Evolutionary conservation across 2,329 filamentous ascomycete genomes (phyloP).

Genomic region (Sporothrix humicola): DNA sequence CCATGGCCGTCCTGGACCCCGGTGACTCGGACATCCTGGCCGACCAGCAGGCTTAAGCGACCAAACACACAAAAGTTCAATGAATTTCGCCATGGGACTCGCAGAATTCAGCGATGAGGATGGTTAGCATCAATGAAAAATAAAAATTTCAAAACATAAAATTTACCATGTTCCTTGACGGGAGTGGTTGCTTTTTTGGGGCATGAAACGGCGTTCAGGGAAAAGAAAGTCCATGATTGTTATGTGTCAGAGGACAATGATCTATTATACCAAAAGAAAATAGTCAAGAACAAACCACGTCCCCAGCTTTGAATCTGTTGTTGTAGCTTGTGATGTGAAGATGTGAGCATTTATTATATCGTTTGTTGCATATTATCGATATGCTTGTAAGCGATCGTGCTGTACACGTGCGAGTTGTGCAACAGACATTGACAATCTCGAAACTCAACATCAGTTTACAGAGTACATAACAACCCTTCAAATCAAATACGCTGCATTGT

Average conservation of each 20-base stretch:
- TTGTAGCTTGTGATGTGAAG: background rate
- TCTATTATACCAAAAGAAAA: slow-evolving; percentile 34
- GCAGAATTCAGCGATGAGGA: slow-evolving; percentile 19
- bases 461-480: background rate
- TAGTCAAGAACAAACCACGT: slow-evolving; percentile 33
- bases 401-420: slow-evolving; percentile 3
- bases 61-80: background rate
- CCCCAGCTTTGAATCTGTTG: slow-evolving; percentile 9
- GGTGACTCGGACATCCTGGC: slow-evolving; percentile 98
- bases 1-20: slow-evolving; percentile 95
- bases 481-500: background rate
- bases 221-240: slow-evolving; percentile 32
- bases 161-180: slow-evolving; percentile 5
- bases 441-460: background rate
- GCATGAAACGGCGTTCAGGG: slow-evolving; percentile 52
- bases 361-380: background rate
- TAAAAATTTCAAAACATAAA: slow-evolving; percentile 29
- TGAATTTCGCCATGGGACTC: slow-evolving; percentile 10
- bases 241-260: slow-evolving; percentile 33
- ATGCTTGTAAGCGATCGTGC: background rate
- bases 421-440: background rate
- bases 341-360: no score
- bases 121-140: background rate
- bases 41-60: slow-evolving; percentile 68
- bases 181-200: slow-evolving; percentile 32